Base-by-base conservation (phyloP, 2,329 filamentous ascomycete species). In the Diaporthe longicolla region DNA sequence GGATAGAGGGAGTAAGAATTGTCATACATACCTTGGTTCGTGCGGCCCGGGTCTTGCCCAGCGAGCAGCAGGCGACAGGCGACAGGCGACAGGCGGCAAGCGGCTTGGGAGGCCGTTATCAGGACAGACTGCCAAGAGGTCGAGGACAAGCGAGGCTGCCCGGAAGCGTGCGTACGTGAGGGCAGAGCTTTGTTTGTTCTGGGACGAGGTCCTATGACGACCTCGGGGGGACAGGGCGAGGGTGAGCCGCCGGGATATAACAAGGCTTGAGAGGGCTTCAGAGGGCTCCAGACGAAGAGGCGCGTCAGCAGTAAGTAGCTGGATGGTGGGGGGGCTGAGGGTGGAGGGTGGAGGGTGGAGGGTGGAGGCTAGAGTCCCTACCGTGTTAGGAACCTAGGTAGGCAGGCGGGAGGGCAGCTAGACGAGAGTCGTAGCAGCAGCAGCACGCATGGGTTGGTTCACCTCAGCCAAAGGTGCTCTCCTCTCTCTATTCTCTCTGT, bases 1-100 rank as follows among this genome's bases (percentile, higher is more conserved):
- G 70, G 70, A 66, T 71, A 35, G 45, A 73, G 54, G 59, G 59
- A 37, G 54, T 24, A 71, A 35, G 59, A 57, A 66, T 35, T 40
- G 43, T 54, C 52, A 54, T 61, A 74, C 69, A 63, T 72, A 72
- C 59, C 69, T 69, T 29, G 37, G 19, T 71, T 29, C 29, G 21
- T 17, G 37, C 40, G 21, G 17, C 29, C 37, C 69, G 43, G 43
- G 32, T 24, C 35, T 61, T 52, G 15, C 50, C 37, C 40, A 52
- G 48, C 45, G 29, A 40, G 37, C 37, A 13, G 3, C 37, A 40
- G 13, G 37, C 37, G 37, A 13, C 37, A 15, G 10, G 37, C 37
- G 37, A 13, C 37, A 3, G 10, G 37, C 29, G 29, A 32, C 29
- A 29, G 29, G 29, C 10, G 11, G 37, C 37, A 63, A 37, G 43